Base-by-base conservation (phyloP, 2,329 filamentous ascomycete species). In the Fusarium sp. region DNA sequence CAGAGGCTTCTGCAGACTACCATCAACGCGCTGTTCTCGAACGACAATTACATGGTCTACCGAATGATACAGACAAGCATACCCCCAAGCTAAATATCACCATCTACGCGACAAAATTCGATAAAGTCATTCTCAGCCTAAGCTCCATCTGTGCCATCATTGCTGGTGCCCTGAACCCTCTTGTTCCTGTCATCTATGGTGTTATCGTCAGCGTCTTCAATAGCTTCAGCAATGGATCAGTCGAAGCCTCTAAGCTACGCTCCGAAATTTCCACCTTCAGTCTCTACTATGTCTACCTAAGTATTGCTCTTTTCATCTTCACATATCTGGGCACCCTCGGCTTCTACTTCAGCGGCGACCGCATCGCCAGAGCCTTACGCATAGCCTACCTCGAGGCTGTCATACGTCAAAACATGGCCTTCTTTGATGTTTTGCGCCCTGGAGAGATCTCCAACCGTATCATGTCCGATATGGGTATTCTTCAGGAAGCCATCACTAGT, bases 401-500 rank as follows among this genome's bases (percentile, higher is more conserved):
- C 3, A 76, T 87, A 5, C 74, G 84, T 3, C 83, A 87, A 63
- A 84, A 87, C 46, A 81, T 87, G 20, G 80, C 79, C 64, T 84
- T 82, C 69, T 87, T 86, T 57, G 86, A 88, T 66, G 71, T 75
- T n/a, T 64, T 76, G 16, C 78, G 76, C 18, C 49, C 60, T n/a
- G 82, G 80, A 3, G 80, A 80, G 5, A 73, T 81, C 11, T 58
- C 68, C 3, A 57, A 42, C 7, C 45, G 66, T 13, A 94, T 96
- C 73, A 96, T 93, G 0, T 89, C 92, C 8, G 93, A 97, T 78
- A 93, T 91, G 25, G 95, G 95, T 75, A 82, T 94, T 55, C 88
- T 97, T 56, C 93, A 95, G 77, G 92, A 94, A 72, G 93, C 92
- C 59, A 92, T 97, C 40, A 93, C 92, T 0, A 91, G 94, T 78